phyloP scores from a whole-genome alignment of 305 asterid genomes.

The Fraxinus dipetala region DNA sequence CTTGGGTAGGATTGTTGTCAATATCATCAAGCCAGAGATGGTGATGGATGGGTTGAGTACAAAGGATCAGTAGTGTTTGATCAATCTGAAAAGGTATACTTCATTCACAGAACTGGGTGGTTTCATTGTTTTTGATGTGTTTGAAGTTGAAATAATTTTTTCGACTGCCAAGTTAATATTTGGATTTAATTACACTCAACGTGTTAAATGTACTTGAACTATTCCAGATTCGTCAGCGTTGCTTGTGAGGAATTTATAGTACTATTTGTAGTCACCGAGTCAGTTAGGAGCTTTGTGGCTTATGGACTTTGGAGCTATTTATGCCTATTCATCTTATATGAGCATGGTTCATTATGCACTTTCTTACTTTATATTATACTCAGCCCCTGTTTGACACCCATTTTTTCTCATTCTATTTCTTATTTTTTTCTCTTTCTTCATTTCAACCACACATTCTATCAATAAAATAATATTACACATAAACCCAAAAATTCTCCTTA shows the following conservation, averaged over 20 bases:
- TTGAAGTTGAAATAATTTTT: not conserved
- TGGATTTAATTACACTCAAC: not conserved
- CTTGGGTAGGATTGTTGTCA: conserved; percentile 85
- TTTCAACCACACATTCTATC: too few relatives aligned
- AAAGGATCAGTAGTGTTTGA: conserved; percentile 81
- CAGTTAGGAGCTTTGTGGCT: not conserved
- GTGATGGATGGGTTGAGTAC: conserved; percentile 98
- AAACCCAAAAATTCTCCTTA: too few relatives aligned
- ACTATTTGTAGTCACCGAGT: not conserved
- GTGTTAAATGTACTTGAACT: conserved; percentile 9
- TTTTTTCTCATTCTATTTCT: too few relatives aligned
- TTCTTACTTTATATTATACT: not conserved
- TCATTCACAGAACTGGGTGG: not conserved
- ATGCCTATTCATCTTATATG: not conserved
- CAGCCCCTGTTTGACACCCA: too few relatives aligned
- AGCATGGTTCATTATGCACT: not conserved
- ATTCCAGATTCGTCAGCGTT: conserved; percentile 12
- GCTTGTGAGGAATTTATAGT: conserved; percentile 12
- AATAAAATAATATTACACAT: too few relatives aligned
- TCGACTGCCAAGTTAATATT: not conserved
- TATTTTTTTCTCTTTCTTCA: too few relatives aligned
- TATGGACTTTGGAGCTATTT: not conserved
- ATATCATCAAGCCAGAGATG: conserved; percentile 98
- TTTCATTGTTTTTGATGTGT: not conserved
- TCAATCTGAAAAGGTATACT: conserved; percentile 63